Percentiles rank a stretch among this genome's conserved stretches.
These are phyloP conservation scores for Handroanthus guayacan DNA, from an alignment of 257 asterid species.

Conservation along the genomic window DNA sequence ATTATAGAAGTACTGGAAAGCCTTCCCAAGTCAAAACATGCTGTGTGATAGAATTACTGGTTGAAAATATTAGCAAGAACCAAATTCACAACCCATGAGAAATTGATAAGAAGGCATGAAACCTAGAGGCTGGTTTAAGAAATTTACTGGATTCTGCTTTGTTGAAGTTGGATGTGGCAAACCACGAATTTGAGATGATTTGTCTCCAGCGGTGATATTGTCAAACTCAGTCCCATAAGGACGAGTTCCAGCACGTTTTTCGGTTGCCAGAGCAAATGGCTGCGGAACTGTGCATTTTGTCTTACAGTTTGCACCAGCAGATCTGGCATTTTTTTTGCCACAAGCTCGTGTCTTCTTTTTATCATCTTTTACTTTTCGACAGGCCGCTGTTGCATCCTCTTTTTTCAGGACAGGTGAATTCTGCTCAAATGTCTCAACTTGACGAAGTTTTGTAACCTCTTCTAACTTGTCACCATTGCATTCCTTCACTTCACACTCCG, in stretches of 20 bases:
- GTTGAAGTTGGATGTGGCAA: constrained; percentile 38
- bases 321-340: constrained; percentile 48
- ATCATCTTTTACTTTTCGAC: constrained; percentile 44
- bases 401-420: constrained; percentile 24
- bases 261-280: constrained; percentile 91
- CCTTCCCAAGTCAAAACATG: neutral
- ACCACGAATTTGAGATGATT: constrained; percentile 44
- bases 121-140: constrained; percentile 21
- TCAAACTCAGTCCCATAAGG: constrained; percentile 55
- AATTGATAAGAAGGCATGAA: constrained; percentile 15
- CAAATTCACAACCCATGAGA: constrained; percentile 1
- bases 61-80: constrained; percentile 16
- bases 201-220: constrained; percentile 41
- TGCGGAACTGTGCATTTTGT: constrained; percentile 78
- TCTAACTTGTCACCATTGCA: constrained; percentile 54
- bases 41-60: neutral
- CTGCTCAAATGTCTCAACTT: constrained; percentile 44
- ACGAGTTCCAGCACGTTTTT: constrained; percentile 79
- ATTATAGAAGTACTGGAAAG: neutral
- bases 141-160: constrained; percentile 60
- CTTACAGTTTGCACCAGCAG: constrained; percentile 62
- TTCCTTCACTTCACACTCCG: constrained; percentile 72
- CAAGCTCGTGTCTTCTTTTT: constrained; percentile 46
- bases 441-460: constrained; percentile 43
- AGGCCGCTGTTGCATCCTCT: constrained; percentile 46